Conservation (phyloP, 129 eudicot species). For the Dittrichia graveolens region DNA sequence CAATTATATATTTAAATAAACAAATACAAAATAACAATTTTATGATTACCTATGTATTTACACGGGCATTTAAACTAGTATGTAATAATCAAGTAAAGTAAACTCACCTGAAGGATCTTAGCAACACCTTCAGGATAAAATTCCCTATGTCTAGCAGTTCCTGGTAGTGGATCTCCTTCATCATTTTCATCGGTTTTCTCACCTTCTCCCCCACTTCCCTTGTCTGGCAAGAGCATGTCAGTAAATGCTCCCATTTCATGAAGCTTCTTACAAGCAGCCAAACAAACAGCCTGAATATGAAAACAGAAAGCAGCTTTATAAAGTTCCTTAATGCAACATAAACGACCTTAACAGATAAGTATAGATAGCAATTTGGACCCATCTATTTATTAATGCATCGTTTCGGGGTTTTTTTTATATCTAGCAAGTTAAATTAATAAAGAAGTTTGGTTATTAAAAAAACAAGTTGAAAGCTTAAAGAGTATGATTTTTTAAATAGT, state of each 20-base stretch:
- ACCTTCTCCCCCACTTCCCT: slow-evolving; percentile 82
- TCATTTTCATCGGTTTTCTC: slow-evolving; percentile 75
- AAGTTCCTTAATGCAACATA: not conserved
- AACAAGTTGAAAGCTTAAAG: not conserved
- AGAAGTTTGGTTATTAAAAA: not conserved
- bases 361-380: slow-evolving; percentile 4
- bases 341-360: slow-evolving; percentile 1
- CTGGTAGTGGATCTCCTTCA: slow-evolving; percentile 91
- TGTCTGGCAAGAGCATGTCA: slow-evolving; percentile 99
- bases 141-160: slow-evolving; percentile 97
- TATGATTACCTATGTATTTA: no score
- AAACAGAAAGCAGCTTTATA: slow-evolving; percentile 7
- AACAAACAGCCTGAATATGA: slow-evolving; percentile 83
- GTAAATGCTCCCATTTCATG: slow-evolving; percentile 99
- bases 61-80: no score
- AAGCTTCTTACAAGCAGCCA: slow-evolving; percentile 99
- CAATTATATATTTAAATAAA: no score
- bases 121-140: slow-evolving; percentile 99
- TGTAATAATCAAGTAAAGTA: not conserved
- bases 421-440: not conserved
- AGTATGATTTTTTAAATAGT: no score
- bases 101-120: slow-evolving; percentile 74
- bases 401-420: not conserved
- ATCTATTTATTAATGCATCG: not conserved
- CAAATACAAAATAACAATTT: no score